phyloP scores from a whole-genome alignment of 208 protist species.

The Trypanosomatidae sp. region DNA sequence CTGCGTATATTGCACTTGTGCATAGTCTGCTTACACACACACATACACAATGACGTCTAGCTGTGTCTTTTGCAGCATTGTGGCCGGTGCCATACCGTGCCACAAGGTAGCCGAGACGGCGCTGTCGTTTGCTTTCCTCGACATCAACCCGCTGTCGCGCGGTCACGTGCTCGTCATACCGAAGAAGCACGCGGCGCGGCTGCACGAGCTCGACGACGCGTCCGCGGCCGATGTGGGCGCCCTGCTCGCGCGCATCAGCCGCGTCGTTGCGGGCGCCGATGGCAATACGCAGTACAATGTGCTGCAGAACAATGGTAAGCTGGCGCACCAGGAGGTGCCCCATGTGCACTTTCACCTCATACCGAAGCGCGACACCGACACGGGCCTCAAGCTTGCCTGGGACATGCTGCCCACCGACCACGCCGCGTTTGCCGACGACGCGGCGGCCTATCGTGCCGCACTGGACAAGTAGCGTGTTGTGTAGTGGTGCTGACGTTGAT shows the following conservation, averaged over 20 bases:
- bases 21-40: too few relatives aligned
- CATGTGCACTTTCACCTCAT: conserved; percentile 94
- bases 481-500: neutral
- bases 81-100: conserved; percentile 64
- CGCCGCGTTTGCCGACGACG: conserved; percentile 39
- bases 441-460: conserved; percentile 32
- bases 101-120: conserved; percentile 76
- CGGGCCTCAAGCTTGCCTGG: conserved; percentile 63
- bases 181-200: conserved; percentile 56
- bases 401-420: conserved; percentile 42
- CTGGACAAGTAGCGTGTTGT: conserved; percentile 33
- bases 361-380: conserved; percentile 47
- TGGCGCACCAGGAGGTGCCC: conserved; percentile 86
- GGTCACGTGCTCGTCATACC: conserved; percentile 82
- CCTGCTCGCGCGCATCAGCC: conserved; percentile 35
- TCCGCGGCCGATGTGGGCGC: conserved; percentile 50
- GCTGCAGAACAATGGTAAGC: conserved; percentile 86
- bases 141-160: conserved; percentile 71
- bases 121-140: conserved; percentile 78
- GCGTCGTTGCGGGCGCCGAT: conserved; percentile 45
- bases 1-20: too few relatives aligned
- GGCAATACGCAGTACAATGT: conserved; percentile 81
- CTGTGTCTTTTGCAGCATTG: conserved; percentile 86
- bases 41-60: conserved; percentile 19
- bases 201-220: conserved; percentile 67